Conservation (phyloP, 2,329 filamentous ascomycete genomes). For the Nemania abortiva region DNA sequence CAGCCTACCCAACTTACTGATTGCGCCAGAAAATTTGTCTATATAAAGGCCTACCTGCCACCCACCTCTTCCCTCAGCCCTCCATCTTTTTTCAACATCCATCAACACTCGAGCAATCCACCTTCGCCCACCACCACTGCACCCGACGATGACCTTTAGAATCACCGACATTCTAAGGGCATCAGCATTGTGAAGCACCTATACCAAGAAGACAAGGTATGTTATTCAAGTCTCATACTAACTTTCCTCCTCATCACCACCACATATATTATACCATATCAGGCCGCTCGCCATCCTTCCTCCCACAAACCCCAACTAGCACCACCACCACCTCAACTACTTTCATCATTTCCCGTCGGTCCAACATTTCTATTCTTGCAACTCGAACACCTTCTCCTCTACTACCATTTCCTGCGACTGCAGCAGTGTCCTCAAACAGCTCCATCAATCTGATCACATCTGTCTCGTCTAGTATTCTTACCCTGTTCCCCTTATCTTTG, state of each 20-base stretch:
- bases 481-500: no score
- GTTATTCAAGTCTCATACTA: background rate
- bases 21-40: background rate
- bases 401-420: no score
- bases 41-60: background rate
- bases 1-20: background rate
- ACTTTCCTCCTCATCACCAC: background rate
- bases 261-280: background rate
- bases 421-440: no score
- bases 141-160: slow-evolving; percentile 1
- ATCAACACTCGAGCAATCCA: background rate
- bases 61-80: background rate
- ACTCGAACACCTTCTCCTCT: no score
- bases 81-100: slow-evolving; percentile 1
- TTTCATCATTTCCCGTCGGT: no score
- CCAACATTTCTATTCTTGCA: no score
- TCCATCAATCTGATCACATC: no score
- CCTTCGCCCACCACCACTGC: background rate
- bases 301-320: background rate
- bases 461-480: no score
- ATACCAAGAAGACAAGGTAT: background rate
- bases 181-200: slow-evolving; percentile 6
- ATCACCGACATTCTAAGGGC: background rate
- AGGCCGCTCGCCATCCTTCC: background rate
- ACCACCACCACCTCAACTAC: no score